phyloP scores from a whole-genome alignment of 768 basidiomycete genomes.

The Lanmaoa pseudosensibilis region DNA sequence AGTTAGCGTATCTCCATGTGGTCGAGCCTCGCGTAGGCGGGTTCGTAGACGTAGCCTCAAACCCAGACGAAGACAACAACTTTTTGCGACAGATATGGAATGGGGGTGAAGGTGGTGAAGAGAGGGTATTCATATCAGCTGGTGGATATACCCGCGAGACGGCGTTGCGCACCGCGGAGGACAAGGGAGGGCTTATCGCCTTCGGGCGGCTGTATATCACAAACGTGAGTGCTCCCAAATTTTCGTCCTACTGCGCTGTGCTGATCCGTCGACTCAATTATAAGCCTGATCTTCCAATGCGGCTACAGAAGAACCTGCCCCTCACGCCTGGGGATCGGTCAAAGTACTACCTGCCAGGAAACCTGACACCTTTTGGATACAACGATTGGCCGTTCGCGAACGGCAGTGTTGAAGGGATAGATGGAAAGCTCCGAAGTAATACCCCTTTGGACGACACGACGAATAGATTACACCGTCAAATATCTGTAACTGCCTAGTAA shows the following conservation, averaged over 20 bases:
- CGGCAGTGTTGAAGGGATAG: background rate
- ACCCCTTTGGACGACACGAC: background rate
- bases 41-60: background rate
- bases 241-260: background rate
- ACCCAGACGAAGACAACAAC: slow-evolving; percentile 37
- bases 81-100: slow-evolving; percentile 48
- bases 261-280: background rate
- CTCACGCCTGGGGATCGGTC: slow-evolving; percentile 20
- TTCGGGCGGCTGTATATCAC: slow-evolving; percentile 40
- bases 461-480: background rate
- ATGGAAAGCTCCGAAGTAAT: background rate
- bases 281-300: slow-evolving; percentile 35
- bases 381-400: slow-evolving; percentile 32
- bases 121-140: slow-evolving; percentile 39
- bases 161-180: slow-evolving; percentile 40
- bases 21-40: slow-evolving; percentile 40
- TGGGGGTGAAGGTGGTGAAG: slow-evolving; percentile 23
- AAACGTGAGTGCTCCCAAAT: slow-evolving; percentile 33
- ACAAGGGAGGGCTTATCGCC: slow-evolving; percentile 21
- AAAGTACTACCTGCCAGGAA: slow-evolving; percentile 27
- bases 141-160: slow-evolving; percentile 45
- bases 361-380: slow-evolving; percentile 29
- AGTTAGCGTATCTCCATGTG: slow-evolving; percentile 54
- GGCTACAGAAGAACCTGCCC: slow-evolving; percentile 23
- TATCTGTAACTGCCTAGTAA: background rate